Percentiles rank a stretch among this genome's conserved stretches.
phyloP scores from a whole-genome alignment of 2,329 filamentous ascomycete species.

The Coleophoma cylindrospora region DNA sequence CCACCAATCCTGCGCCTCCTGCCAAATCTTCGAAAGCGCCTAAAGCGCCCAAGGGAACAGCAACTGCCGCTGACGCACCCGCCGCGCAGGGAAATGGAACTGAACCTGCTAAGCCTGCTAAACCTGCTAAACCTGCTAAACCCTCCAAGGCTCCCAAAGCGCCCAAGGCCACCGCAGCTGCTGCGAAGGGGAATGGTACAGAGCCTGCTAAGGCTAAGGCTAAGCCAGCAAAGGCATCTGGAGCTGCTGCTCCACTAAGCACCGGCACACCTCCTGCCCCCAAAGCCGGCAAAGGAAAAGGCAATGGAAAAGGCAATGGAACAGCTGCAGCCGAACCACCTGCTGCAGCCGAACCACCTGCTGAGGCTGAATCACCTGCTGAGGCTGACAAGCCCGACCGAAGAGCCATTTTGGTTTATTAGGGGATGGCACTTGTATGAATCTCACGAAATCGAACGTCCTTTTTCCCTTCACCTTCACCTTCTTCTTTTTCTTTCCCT shows the following conservation, averaged over 20 bases:
- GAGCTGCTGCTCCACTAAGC: background rate
- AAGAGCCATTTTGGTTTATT: too few species aligned
- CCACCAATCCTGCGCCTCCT: background rate
- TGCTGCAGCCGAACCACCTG: background rate
- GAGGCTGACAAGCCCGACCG: background rate
- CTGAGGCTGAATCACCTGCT: background rate
- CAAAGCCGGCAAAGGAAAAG: background rate
- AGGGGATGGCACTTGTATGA: too few species aligned
- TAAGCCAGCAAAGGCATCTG: too few species aligned
- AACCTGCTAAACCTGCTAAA: background rate
- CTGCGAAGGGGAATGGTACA: background rate
- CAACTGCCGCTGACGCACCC: slow-evolving; percentile 2
- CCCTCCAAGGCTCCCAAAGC: too few species aligned
- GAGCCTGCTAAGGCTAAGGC: background rate
- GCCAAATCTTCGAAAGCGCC: background rate
- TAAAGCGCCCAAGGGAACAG: slow-evolving; percentile 2
- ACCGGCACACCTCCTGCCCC: background rate
- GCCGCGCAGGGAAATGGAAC: slow-evolving; percentile 1
- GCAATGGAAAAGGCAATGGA: background rate
- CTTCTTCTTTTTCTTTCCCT: too few species aligned
- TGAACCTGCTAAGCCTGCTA: too few species aligned
- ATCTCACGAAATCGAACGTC: too few species aligned
- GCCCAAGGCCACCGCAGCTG: slow-evolving; percentile 2
- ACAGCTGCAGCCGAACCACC: background rate
- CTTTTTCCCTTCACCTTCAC: too few species aligned